phyloP scores from a whole-genome alignment of 2,329 filamentous ascomycete genomes.

The Talaromyces verruculosus region DNA sequence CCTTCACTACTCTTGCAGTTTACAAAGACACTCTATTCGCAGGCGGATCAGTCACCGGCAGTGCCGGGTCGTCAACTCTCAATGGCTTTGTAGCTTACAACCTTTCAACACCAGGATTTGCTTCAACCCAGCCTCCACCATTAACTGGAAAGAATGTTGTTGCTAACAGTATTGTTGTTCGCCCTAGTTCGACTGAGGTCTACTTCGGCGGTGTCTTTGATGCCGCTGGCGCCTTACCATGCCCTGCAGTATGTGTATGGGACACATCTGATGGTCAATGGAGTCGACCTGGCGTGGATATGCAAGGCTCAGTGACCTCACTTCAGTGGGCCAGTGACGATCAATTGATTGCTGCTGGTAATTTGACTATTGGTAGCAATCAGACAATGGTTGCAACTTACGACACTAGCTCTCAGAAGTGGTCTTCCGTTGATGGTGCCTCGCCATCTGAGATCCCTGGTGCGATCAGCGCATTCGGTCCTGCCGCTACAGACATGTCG shows the following conservation, averaged over 20 bases:
- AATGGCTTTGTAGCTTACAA: constrained; percentile 80
- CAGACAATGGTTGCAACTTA: constrained; percentile 70
- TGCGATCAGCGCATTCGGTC: constrained; percentile 71
- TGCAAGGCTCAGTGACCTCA: constrained; percentile 68
- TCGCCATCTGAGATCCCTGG: constrained; percentile 64
- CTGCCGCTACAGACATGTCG: constrained; percentile 69
- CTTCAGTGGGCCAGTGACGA: constrained; percentile 75
- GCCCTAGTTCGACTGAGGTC: constrained; percentile 69
- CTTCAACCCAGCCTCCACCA: constrained; percentile 68
- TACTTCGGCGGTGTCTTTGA: constrained; percentile 85
- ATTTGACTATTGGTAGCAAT: constrained; percentile 67
- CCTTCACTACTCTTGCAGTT: constrained; percentile 69
- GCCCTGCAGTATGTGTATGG: constrained; percentile 78
- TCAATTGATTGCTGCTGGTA: constrained; percentile 73
- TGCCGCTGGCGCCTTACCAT: constrained; percentile 79
- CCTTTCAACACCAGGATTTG: constrained; percentile 62
- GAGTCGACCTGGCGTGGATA: constrained; percentile 71
- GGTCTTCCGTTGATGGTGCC: constrained; percentile 60
- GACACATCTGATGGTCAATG: constrained; percentile 70
- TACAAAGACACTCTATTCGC: constrained; percentile 71
- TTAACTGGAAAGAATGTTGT: constrained; percentile 65
- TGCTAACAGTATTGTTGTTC: constrained; percentile 74
- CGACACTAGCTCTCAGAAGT: constrained; percentile 65
- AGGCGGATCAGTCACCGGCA: constrained; percentile 75
- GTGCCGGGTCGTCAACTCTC: constrained; percentile 61